Conservation (phyloP, 305 asterid species). For the Fraxinus nigra region DNA sequence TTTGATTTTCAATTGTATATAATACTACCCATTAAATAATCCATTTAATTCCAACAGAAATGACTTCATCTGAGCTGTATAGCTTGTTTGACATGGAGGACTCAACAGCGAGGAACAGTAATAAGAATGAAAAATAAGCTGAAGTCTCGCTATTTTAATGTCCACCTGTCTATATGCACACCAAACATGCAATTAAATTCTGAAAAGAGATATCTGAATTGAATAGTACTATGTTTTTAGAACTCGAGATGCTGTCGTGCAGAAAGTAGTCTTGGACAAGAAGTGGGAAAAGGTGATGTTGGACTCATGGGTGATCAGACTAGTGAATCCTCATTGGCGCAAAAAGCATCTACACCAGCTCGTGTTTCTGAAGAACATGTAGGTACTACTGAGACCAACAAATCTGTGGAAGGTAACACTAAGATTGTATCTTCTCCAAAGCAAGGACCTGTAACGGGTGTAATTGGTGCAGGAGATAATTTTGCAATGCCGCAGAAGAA, state of each 20-base stretch:
- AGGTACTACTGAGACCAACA: background rate
- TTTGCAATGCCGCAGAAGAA: background rate
- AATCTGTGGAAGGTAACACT: constrained; percentile 5
- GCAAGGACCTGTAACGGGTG: background rate
- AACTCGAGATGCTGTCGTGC: constrained; percentile 17
- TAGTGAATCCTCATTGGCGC: background rate
- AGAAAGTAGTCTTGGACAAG: constrained; percentile 11
- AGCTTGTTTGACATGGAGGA: background rate
- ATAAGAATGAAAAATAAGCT: background rate
- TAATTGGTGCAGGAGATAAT: background rate
- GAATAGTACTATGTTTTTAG: background rate
- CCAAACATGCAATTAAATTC: background rate
- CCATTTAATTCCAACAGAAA: background rate
- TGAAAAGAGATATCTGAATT: background rate
- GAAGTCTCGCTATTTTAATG: background rate
- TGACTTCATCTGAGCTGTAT: background rate
- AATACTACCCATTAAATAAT: background rate
- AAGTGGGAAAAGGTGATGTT: background rate
- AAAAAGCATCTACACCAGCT: constrained; percentile 3
- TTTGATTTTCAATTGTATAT: background rate
- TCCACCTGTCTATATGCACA: background rate
- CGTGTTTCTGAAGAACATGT: background rate
- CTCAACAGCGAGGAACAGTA: background rate
- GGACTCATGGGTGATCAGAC: background rate
- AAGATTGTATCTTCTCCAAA: background rate